A percentile compares a stretch with the other conserved stretches of the same genome.
phyloP scores from a whole-genome alignment of 768 basidiomycete genomes.

The Boletus pseudopeckii region DNA sequence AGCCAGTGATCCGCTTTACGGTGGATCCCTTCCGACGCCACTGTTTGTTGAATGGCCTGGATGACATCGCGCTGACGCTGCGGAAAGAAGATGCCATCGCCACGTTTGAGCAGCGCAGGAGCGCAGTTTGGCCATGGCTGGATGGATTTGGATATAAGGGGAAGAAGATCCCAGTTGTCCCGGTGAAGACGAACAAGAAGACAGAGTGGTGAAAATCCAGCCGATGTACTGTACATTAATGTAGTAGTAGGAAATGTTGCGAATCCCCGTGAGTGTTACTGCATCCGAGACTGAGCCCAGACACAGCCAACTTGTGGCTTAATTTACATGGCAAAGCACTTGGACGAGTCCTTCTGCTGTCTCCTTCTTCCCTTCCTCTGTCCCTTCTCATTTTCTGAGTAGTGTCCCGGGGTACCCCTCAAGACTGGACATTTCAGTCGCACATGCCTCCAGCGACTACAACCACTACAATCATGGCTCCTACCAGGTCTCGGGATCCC shows the following conservation, averaged over 20 bases:
- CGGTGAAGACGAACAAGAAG: constrained; percentile 41
- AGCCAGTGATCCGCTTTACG: constrained; percentile 69
- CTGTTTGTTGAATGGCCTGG: constrained; percentile 92
- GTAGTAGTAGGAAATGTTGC: neutral
- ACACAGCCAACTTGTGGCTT: constrained; percentile 7
- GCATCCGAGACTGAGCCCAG: constrained; percentile 13
- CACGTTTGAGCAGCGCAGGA: constrained; percentile 75
- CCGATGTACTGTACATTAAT: neutral
- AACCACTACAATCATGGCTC: constrained; percentile 7
- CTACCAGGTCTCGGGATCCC: constrained; percentile 12
- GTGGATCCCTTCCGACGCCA: constrained; percentile 90
- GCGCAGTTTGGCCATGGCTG: constrained; percentile 88
- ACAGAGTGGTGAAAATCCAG: constrained; percentile 64
- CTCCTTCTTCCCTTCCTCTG: neutral
- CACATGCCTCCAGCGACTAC: constrained; percentile 17
- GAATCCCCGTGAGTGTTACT: constrained; percentile 10
- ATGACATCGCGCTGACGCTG: constrained; percentile 95
- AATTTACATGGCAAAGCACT: constrained; percentile 6
- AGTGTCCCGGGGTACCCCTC: neutral
- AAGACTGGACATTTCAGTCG: neutral
- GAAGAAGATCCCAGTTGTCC: constrained; percentile 60
- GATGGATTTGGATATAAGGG: constrained; percentile 92
- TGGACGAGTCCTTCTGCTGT: neutral
- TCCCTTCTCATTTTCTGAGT: neutral
- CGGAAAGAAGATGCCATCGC: constrained; percentile 71